A percentile compares a stretch with the other conserved stretches of the same genome.
Evolutionary conservation across 441 rosid genomes (phyloP).

Genomic region (Bruguiera hainesii): DNA sequence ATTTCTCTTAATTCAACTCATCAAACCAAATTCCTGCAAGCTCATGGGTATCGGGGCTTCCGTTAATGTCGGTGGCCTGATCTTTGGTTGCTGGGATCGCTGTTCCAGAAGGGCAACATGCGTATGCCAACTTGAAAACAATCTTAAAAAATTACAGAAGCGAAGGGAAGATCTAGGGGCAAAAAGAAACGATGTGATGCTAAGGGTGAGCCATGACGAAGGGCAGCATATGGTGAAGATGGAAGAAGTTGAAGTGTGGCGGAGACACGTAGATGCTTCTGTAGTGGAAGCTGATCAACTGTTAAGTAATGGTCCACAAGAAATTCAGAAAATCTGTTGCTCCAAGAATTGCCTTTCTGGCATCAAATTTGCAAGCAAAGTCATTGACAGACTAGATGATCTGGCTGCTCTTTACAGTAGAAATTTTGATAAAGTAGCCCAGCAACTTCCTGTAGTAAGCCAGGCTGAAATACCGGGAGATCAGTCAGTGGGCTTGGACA

Average conservation of each 20-base stretch:
- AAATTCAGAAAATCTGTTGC: constrained; percentile 2
- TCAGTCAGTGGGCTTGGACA: constrained; percentile 10
- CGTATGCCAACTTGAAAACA: constrained; percentile 1
- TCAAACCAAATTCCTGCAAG: too few species aligned
- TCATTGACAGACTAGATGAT: too few species aligned
- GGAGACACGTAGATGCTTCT: not conserved
- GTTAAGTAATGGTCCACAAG: not conserved
- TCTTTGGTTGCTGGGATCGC: constrained; percentile 1
- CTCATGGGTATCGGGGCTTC: too few species aligned
- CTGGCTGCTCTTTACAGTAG: not conserved
- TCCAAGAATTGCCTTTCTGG: constrained; percentile 8
- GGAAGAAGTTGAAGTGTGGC: constrained; percentile 6
- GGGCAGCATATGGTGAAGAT: not conserved
- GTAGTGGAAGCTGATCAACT: not conserved
- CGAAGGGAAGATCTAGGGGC: not conserved
- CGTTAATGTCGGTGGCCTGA: too few species aligned
- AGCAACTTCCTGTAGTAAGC: not conserved
- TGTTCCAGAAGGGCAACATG: not conserved
- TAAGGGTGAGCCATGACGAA: constrained; percentile 7
- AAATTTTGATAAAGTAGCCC: not conserved
- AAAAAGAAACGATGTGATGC: constrained; percentile 6
- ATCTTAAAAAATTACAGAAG: not conserved
- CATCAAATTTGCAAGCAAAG: not conserved
- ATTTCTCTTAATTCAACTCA: too few species aligned
- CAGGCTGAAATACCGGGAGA: constrained; percentile 17